Conservation (phyloP, 2,329 filamentous ascomycete genomes). For the Fusarium heterosporum region DNA sequence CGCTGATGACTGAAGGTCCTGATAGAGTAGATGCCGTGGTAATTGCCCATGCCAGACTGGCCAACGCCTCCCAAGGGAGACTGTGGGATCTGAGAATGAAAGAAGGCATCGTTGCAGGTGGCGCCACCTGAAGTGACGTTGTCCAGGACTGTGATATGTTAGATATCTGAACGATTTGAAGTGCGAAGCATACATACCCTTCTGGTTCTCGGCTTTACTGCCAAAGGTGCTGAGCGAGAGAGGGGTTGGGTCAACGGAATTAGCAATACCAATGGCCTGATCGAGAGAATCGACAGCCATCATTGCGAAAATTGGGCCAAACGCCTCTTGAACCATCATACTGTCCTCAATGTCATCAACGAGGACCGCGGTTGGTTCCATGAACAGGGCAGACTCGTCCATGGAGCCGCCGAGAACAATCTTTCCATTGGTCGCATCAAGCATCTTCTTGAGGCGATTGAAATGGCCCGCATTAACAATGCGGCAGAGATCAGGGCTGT, state of each 20-base stretch:
- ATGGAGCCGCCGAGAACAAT: slow-evolving; percentile 88
- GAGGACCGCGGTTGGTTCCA: slow-evolving; percentile 92
- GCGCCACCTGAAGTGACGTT: slow-evolving; percentile 62
- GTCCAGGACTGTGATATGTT: slow-evolving; percentile 52
- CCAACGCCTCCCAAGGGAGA: slow-evolving; percentile 64
- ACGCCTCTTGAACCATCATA: slow-evolving; percentile 86
- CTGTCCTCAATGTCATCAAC: slow-evolving; percentile 78
- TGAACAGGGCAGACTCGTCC: slow-evolving; percentile 83
- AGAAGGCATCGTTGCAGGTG: slow-evolving; percentile 61
- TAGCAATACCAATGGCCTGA: slow-evolving; percentile 84
- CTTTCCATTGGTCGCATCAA: slow-evolving; percentile 85
- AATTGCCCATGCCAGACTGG: slow-evolving; percentile 60
- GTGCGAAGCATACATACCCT: slow-evolving; percentile 63
- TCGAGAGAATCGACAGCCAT: slow-evolving; percentile 83
- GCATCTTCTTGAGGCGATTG: slow-evolving; percentile 85
- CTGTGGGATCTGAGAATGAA: slow-evolving; percentile 57
- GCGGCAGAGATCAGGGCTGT: slow-evolving; percentile 80
- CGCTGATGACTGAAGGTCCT: slow-evolving; percentile 57
- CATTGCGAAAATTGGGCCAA: slow-evolving; percentile 91
- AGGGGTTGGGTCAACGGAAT: slow-evolving; percentile 84
- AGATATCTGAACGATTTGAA: slow-evolving; percentile 5
- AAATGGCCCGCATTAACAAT: slow-evolving; percentile 87
- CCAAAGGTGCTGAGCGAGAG: slow-evolving; percentile 89
- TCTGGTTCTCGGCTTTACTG: slow-evolving; percentile 79
- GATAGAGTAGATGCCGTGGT: slow-evolving; percentile 63